phyloP scores from a whole-genome alignment of 768 basidiomycete genomes.

The Mycena metata region DNA sequence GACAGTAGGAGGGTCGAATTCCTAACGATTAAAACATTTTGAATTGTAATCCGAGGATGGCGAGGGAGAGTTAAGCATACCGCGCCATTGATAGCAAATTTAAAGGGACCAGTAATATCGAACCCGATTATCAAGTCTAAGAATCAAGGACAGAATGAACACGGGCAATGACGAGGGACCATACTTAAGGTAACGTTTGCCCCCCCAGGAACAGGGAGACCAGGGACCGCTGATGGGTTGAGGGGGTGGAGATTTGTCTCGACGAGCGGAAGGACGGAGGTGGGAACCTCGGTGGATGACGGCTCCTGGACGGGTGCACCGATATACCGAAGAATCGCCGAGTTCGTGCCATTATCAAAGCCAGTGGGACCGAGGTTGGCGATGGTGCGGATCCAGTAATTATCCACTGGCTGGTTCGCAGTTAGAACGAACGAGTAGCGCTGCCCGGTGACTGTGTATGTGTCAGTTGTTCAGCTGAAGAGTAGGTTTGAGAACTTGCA shows the following conservation, averaged over 20 bases:
- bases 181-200: constrained; percentile 46
- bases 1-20: constrained; percentile 53
- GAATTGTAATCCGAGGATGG: background rate
- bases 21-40: no score
- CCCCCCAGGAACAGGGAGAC: constrained; percentile 50
- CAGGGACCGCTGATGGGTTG: constrained; percentile 28
- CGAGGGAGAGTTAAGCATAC: background rate
- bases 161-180: no score
- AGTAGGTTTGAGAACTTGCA: background rate
- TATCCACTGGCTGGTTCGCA: constrained; percentile 56
- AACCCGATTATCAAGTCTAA: constrained; percentile 39
- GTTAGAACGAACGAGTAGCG: constrained; percentile 55
- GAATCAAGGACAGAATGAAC: no score
- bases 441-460: constrained; percentile 43
- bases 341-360: constrained; percentile 50
- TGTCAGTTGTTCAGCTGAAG: background rate
- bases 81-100: constrained; percentile 50
- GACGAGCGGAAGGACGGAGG: constrained; percentile 41
- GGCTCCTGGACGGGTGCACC: constrained; percentile 52
- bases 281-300: constrained; percentile 24
- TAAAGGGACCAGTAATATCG: constrained; percentile 32
- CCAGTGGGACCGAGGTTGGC: constrained; percentile 40
- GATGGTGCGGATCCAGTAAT: constrained; percentile 59
- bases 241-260: constrained; percentile 44
- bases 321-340: constrained; percentile 55